These are phyloP conservation scores for Fusarium compactum DNA, from an alignment of 2,329 filamentous ascomycete species.

Conservation along the genomic window DNA sequence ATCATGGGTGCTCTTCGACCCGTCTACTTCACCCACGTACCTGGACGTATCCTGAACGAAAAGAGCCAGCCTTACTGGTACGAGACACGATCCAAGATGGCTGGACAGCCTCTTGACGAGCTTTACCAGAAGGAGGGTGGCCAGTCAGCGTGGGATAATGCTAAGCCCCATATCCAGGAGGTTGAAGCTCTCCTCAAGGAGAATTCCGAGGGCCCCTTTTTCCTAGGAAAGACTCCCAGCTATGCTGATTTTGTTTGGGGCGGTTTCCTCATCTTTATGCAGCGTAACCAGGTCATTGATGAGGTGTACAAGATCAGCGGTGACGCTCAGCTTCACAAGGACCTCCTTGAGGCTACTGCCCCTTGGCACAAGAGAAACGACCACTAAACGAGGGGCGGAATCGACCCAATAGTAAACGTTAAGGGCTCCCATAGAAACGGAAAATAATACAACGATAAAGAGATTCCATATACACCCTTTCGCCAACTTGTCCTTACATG, in stretches of 20 bases:
- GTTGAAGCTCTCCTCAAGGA: constrained; percentile 64
- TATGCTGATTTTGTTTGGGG: constrained; percentile 72
- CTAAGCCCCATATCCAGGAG: constrained; percentile 52
- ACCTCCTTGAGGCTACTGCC: constrained; percentile 55
- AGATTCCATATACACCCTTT: neutral
- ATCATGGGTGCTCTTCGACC: constrained; percentile 52
- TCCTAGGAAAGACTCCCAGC: constrained; percentile 66
- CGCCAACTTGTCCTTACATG: neutral
- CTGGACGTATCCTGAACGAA: constrained; percentile 63
- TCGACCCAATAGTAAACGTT: neutral
- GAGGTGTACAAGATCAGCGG: constrained; percentile 54
- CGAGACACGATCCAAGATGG: constrained; percentile 59
- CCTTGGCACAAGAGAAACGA: constrained; percentile 57
- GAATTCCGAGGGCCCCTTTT: constrained; percentile 69
- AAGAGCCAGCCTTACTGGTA: constrained; percentile 67
- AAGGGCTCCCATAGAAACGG: neutral
- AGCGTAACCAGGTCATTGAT: constrained; percentile 51
- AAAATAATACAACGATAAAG: neutral
- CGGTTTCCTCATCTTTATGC: constrained; percentile 58
- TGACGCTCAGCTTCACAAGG: constrained; percentile 54
- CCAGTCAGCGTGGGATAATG: constrained; percentile 62
- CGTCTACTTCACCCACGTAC: constrained; percentile 62
- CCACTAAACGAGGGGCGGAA: constrained; percentile 42
- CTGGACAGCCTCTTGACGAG: constrained; percentile 67
- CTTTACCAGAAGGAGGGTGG: constrained; percentile 61